A percentile compares a stretch with the other conserved stretches of the same genome.
Conservation (phyloP, 108 stramenopile genomes). For the Fragilaria radians region DNA sequence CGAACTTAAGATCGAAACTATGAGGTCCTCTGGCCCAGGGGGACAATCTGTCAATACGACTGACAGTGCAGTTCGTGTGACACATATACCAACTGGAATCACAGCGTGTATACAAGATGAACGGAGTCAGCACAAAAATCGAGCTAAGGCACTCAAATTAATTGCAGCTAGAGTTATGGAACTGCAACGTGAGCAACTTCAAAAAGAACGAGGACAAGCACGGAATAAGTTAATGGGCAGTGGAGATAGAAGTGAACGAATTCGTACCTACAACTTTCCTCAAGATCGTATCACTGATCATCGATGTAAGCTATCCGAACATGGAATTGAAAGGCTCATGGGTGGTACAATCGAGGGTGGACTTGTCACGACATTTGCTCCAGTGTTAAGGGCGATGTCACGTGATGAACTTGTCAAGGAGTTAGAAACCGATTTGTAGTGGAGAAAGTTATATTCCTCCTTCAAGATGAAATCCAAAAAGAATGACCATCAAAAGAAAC, state of each 20-base stretch:
- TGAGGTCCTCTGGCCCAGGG: conserved; percentile 88
- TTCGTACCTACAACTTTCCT: conserved; percentile 97
- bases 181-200: conserved; percentile 41
- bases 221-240: conserved; percentile 76
- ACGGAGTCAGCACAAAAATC: conserved; percentile 95
- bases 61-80: conserved; percentile 95
- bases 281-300: conserved; percentile 98
- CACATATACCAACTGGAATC: conserved; percentile 95
- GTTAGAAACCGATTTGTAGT: conserved; percentile 31
- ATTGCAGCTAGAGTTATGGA: conserved; percentile 81
- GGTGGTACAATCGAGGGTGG: conserved; percentile 36
- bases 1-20: conserved; percentile 84
- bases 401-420: conserved; percentile 55
- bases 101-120: conserved; percentile 96
- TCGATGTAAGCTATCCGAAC: conserved; percentile 70
- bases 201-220: conserved; percentile 41
- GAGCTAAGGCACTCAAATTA: conserved; percentile 86
- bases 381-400: conserved; percentile 48
- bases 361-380: conserved; percentile 65
- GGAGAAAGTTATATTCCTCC: not conserved
- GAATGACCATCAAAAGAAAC: no score
- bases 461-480: no score
- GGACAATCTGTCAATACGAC: conserved; percentile 93
- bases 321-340: conserved; percentile 57
- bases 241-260: conserved; percentile 93